Conservation (phyloP, 1,284 basidiomycete species). For the Exobasidium cylindrosporum region DNA sequence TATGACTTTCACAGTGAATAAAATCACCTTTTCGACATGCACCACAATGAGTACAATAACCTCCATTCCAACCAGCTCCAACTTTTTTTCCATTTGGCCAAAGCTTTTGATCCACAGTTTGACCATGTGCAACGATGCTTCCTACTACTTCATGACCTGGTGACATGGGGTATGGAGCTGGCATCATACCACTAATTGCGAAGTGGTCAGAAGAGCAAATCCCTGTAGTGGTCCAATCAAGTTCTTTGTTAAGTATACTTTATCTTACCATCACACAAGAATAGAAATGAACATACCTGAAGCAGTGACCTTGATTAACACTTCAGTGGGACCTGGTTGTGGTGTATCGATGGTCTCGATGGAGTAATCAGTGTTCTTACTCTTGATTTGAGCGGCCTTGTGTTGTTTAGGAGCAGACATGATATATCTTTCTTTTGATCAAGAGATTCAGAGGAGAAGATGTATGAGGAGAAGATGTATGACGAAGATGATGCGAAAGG, state of each 20-base stretch:
- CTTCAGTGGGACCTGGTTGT: conserved; percentile 7
- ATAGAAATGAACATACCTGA: no score
- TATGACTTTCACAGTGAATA: conserved; percentile 24
- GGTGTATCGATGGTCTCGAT: conserved; percentile 17
- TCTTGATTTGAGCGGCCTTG: conserved; percentile 16
- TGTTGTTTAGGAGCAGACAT: conserved; percentile 4
- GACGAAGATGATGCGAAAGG: no score
- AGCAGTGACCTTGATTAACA: conserved; percentile 19
- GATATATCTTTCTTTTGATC: no score
- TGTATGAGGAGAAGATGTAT: no score
- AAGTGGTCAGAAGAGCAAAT: conserved; percentile 10
- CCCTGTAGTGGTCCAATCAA: no score
- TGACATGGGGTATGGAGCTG: conserved; percentile 32
- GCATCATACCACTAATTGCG: conserved; percentile 11
- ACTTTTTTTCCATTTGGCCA: conserved; percentile 51
- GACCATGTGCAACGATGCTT: conserved; percentile 26
- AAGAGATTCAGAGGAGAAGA: no score
- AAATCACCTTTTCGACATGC: conserved; percentile 45
- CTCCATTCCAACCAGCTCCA: conserved; percentile 45
- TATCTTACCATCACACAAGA: no score
- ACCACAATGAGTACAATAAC: conserved; percentile 44
- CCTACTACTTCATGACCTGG: conserved; percentile 45
- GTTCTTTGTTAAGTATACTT: no score
- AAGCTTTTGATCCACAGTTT: conserved; percentile 22
- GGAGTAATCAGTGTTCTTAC: conserved; percentile 2